phyloP scores from a whole-genome alignment of 1,284 basidiomycete genomes.

The Ceratorhiza oryzae-sativae region DNA sequence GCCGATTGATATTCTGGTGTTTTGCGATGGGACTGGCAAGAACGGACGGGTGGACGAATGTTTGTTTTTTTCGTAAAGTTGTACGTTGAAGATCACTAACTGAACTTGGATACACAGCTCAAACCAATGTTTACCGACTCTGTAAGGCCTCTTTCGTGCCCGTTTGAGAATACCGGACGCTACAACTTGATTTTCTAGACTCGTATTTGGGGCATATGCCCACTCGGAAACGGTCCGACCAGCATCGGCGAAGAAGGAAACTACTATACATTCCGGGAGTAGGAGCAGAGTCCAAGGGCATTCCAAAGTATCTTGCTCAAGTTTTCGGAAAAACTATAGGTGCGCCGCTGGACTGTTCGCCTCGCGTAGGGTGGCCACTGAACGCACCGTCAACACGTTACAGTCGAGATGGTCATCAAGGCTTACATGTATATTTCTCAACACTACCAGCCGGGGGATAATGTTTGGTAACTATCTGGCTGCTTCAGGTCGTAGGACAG shows the following conservation, averaged over 20 bases:
- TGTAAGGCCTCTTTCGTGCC: not conserved
- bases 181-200: not conserved
- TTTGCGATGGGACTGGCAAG: slow-evolving; percentile 33
- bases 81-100: not conserved
- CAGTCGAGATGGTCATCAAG: slow-evolving; percentile 35
- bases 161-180: not conserved
- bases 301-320: slow-evolving; percentile 28
- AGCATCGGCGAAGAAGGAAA: slow-evolving; percentile 1
- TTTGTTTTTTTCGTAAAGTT: not conserved
- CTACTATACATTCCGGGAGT: slow-evolving; percentile 30
- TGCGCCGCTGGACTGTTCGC: not conserved
- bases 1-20: slow-evolving; percentile 19
- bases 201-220: slow-evolving; percentile 3
- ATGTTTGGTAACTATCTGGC: slow-evolving; percentile 8
- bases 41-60: slow-evolving; percentile 12
- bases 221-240: not conserved
- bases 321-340: slow-evolving; percentile 33
- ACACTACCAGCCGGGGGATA: slow-evolving; percentile 19
- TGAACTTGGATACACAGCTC: not conserved
- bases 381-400: not conserved
- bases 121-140: slow-evolving; percentile 25
- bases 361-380: not conserved
- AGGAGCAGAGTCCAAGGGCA: slow-evolving; percentile 30
- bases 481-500: too few species aligned
- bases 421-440: slow-evolving; percentile 29